These are phyloP conservation scores for Baudoinia panamericana DNA, from an alignment of 495 filamentous ascomycete species.

Conservation along the genomic window DNA sequence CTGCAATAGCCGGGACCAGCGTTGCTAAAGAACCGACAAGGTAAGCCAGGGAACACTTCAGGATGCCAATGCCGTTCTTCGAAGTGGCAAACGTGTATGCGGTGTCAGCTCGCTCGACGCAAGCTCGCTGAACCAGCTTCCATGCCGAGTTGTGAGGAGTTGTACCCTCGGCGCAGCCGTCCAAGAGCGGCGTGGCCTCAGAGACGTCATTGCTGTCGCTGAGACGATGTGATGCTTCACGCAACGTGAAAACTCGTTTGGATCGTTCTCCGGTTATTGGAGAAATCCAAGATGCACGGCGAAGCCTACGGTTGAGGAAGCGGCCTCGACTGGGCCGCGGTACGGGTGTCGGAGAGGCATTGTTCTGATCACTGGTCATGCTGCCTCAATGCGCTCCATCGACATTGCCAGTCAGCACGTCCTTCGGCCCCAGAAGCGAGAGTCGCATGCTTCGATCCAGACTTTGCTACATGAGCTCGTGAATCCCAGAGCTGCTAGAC, in stretches of 20 bases:
- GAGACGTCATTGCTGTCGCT: constrained; percentile 1
- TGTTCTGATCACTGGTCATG: too few relatives aligned
- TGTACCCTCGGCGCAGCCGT: neutral
- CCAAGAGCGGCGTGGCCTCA: constrained; percentile 8
- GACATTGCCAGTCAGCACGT: too few relatives aligned
- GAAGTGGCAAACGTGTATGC: constrained; percentile 34
- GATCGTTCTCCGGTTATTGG: constrained; percentile 17
- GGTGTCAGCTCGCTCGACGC: neutral
- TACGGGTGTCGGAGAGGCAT: too few relatives aligned
- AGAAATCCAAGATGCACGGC: constrained; percentile 16
- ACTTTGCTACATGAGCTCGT: too few relatives aligned
- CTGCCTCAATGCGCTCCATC: too few relatives aligned
- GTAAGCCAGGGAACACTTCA: constrained; percentile 93
- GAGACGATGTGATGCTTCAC: constrained; percentile 12
- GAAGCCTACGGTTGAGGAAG: constrained; percentile 6
- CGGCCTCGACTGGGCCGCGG: too few relatives aligned
- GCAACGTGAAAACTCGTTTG: constrained; percentile 16
- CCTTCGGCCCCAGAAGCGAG: too few relatives aligned
- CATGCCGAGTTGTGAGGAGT: neutral
- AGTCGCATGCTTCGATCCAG: too few relatives aligned
- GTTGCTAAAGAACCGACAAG: constrained; percentile 78
- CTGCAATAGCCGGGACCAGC: constrained; percentile 60
- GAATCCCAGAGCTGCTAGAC: too few relatives aligned
- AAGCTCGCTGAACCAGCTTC: neutral
- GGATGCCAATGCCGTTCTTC: constrained; percentile 54